These are phyloP conservation scores for Botrytis sinoallii DNA, from an alignment of 2,329 filamentous ascomycete genomes.

Conservation along the genomic window DNA sequence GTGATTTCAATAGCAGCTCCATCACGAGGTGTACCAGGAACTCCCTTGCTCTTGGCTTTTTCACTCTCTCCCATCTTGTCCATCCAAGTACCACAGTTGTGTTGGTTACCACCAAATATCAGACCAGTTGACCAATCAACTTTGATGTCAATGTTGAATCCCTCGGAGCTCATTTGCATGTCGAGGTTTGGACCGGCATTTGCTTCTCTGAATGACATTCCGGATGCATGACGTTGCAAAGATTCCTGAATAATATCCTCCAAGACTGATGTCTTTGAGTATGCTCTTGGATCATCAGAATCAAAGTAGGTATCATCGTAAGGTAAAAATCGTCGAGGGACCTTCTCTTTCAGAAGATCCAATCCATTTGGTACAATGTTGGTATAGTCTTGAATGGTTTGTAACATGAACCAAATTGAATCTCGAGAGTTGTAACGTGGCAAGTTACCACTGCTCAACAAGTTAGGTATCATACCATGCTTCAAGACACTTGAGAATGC, in stretches of 20 bases:
- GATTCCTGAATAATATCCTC: constrained; percentile 91
- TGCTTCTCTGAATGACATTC: constrained; percentile 89
- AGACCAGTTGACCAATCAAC: constrained; percentile 91
- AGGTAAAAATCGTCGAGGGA: constrained; percentile 82
- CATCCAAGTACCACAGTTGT: constrained; percentile 99
- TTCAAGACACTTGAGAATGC: constrained; percentile 96
- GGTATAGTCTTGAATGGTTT: constrained; percentile 91
- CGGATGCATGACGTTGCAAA: constrained; percentile 84
- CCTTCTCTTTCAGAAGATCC: constrained; percentile 69
- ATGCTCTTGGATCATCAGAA: constrained; percentile 75
- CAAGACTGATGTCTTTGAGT: constrained; percentile 78
- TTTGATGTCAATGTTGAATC: constrained; percentile 87
- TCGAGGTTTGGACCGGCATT: constrained; percentile 89
- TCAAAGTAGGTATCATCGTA: constrained; percentile 96
- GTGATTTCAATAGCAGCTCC: constrained; percentile 94
- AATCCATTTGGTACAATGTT: constrained; percentile 76
- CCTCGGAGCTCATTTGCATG: constrained; percentile 86
- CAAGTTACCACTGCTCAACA: constrained; percentile 78
- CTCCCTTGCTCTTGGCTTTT: constrained; percentile 84
- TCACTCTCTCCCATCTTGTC: constrained; percentile 99
- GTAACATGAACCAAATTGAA: constrained; percentile 96
- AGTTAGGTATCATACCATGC: constrained; percentile 96
- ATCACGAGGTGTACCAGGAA: constrained; percentile 94
- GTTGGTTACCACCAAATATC: constrained; percentile 89
- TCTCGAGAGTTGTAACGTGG: constrained; percentile 95